Percentiles rank a stretch among this genome's conserved stretches.
phyloP scores from a whole-genome alignment of 2,329 filamentous ascomycete genomes.

The Phoma sp. region DNA sequence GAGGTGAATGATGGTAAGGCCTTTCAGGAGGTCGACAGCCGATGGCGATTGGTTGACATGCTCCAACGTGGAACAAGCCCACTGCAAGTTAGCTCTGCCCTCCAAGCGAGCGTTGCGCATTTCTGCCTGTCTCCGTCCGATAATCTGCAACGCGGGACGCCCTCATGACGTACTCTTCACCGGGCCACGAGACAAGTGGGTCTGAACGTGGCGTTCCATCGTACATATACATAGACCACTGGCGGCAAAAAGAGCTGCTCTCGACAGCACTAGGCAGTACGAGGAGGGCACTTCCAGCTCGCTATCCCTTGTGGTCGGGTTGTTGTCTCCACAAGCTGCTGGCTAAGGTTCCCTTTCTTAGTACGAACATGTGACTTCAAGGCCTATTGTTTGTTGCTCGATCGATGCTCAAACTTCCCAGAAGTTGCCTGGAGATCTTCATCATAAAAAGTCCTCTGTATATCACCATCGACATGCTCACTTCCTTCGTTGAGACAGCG shows the following conservation, averaged over 20 bases:
- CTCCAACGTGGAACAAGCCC: conserved; percentile 24
- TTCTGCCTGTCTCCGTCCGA: conserved; percentile 40
- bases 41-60: conserved; percentile 23
- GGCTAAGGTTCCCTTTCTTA: conserved; percentile 12
- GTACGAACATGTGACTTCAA: not conserved
- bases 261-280: conserved; percentile 19
- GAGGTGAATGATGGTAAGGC: conserved; percentile 21
- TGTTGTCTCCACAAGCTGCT: conserved; percentile 19
- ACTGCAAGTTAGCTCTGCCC: conserved; percentile 17
- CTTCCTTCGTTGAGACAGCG: conserved; percentile 3
- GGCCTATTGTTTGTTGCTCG: not conserved
- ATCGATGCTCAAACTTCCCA: not conserved
- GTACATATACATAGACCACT: conserved; percentile 20
- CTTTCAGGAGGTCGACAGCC: conserved; percentile 15
- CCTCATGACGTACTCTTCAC: conserved; percentile 45
- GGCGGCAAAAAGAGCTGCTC: conserved; percentile 25
- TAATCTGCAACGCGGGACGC: conserved; percentile 43
- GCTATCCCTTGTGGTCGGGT: conserved; percentile 27
- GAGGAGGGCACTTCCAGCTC: conserved; percentile 14
- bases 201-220: conserved; percentile 46
- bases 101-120: conserved; percentile 26
- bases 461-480: not conserved
- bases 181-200: conserved; percentile 47
- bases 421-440: not conserved
- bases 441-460: not conserved